A percentile compares a stretch with the other conserved stretches of the same genome.
phyloP scores from a whole-genome alignment of 768 basidiomycete species.

The Boletellus ananas region DNA sequence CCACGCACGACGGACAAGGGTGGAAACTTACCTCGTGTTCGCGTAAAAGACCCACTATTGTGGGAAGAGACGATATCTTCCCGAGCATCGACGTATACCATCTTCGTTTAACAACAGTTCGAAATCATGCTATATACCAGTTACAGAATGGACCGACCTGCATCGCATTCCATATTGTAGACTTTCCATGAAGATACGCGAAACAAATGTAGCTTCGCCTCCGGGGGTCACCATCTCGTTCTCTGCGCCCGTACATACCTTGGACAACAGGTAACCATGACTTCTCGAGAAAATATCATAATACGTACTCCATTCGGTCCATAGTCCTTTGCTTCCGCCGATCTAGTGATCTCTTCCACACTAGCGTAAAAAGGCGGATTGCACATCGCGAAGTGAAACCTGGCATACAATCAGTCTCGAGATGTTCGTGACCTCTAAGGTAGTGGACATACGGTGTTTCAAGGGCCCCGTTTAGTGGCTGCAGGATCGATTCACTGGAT shows the following conservation, averaged over 20 bases:
- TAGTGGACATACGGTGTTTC: constrained; percentile 3
- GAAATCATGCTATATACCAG: neutral
- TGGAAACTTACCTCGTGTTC: constrained; percentile 36
- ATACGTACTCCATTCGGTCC: constrained; percentile 65
- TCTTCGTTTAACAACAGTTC: constrained; percentile 24
- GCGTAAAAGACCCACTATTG: constrained; percentile 56
- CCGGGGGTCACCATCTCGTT: constrained; percentile 89
- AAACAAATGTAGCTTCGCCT: constrained; percentile 80
- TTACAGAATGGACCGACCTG: constrained; percentile 38
- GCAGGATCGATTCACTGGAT: constrained; percentile 43
- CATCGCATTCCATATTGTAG: constrained; percentile 45
- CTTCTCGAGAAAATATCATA: neutral
- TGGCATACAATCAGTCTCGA: constrained; percentile 15
- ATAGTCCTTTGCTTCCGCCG: constrained; percentile 59
- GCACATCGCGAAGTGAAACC: constrained; percentile 84
- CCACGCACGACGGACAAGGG: neutral
- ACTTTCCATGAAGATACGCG: constrained; percentile 75
- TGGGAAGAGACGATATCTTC: constrained; percentile 68
- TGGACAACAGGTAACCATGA: neutral
- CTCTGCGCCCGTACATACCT: constrained; percentile 85
- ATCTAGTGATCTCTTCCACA: constrained; percentile 56
- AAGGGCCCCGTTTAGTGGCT: constrained; percentile 11
- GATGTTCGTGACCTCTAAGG: neutral
- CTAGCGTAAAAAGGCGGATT: constrained; percentile 96
- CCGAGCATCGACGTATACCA: constrained; percentile 97